A percentile compares a stretch with the other conserved stretches of the same genome.
Conservation (phyloP, 805 yeast genomes). For the Sugiyamaella valdiviana region DNA sequence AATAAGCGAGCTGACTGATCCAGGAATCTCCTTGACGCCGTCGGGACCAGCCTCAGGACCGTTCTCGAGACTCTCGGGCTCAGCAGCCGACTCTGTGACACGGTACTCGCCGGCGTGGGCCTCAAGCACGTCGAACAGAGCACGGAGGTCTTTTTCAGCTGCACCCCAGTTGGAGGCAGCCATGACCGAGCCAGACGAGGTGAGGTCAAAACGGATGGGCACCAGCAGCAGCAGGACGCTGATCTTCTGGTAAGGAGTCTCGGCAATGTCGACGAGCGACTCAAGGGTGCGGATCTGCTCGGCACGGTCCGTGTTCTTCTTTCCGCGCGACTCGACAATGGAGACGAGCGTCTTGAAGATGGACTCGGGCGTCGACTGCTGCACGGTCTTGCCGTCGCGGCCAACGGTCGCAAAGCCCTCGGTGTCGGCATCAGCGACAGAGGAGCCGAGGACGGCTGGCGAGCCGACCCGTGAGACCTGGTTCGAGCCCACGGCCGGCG, state of each 20-base stretch:
- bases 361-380: constrained; percentile 35
- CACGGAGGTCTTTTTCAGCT: constrained; percentile 55
- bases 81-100: constrained; percentile 79
- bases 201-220: constrained; percentile 81
- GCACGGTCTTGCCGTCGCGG: constrained; percentile 33
- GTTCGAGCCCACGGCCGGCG: constrained; percentile 14
- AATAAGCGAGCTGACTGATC: constrained; percentile 77
- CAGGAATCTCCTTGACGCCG: constrained; percentile 71
- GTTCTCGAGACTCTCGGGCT: constrained; percentile 62
- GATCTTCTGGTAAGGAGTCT: constrained; percentile 68
- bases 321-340: constrained; percentile 87
- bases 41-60: constrained; percentile 51
- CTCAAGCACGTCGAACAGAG: constrained; percentile 65
- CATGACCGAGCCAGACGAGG: constrained; percentile 61
- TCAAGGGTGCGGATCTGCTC: constrained; percentile 75
- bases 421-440: constrained; percentile 31
- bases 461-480: constrained; percentile 23
- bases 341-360: constrained; percentile 68
- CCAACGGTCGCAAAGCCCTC: constrained; percentile 37
- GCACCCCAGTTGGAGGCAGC: constrained; percentile 75
- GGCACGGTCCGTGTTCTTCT: constrained; percentile 78
- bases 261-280: constrained; percentile 43
- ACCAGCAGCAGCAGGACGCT: constrained; percentile 72
- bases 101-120: constrained; percentile 49
- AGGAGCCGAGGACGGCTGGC: constrained; percentile 29